Conservation (phyloP, 2,329 filamentous ascomycete genomes). For the Venturia oleaginea region DNA sequence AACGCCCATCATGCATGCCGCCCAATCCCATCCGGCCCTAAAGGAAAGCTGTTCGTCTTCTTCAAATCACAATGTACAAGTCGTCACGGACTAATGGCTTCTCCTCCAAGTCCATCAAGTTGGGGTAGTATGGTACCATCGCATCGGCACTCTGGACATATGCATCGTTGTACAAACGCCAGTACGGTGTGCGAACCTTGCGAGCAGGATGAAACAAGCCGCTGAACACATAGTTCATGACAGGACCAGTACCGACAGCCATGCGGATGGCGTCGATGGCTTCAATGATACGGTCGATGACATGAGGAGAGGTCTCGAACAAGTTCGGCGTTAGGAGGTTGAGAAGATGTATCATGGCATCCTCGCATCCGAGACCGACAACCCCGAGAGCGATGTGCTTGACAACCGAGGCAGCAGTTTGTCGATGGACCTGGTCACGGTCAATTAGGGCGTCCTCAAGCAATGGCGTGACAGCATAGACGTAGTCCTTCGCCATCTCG, state of each 20-base stretch:
- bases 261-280: constrained; percentile 94
- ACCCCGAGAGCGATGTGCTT: constrained; percentile 97
- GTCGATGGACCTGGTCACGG: constrained; percentile 92
- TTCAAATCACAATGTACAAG: constrained; percentile 12
- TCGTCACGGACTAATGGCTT: constrained; percentile 9
- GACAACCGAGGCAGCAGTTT: constrained; percentile 92
- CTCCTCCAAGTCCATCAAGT: constrained; percentile 9
- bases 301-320: constrained; percentile 95
- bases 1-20: neutral
- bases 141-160: constrained; percentile 90
- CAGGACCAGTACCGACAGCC: constrained; percentile 81
- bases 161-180: constrained; percentile 92
- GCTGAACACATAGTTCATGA: constrained; percentile 98
- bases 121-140: constrained; percentile 92
- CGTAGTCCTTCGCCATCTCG: constrained; percentile 99
- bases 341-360: constrained; percentile 95
- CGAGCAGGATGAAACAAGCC: constrained; percentile 93
- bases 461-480: constrained; percentile 92
- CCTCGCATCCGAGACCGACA: constrained; percentile 94
- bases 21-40: neutral
- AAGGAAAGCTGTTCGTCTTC: neutral
- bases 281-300: constrained; percentile 96
- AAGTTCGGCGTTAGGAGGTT: constrained; percentile 95
- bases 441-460: constrained; percentile 97
- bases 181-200: constrained; percentile 91